These are phyloP conservation scores for Nannizzia gypsea DNA, from an alignment of 2,329 filamentous ascomycete genomes.

Conservation along the genomic window DNA sequence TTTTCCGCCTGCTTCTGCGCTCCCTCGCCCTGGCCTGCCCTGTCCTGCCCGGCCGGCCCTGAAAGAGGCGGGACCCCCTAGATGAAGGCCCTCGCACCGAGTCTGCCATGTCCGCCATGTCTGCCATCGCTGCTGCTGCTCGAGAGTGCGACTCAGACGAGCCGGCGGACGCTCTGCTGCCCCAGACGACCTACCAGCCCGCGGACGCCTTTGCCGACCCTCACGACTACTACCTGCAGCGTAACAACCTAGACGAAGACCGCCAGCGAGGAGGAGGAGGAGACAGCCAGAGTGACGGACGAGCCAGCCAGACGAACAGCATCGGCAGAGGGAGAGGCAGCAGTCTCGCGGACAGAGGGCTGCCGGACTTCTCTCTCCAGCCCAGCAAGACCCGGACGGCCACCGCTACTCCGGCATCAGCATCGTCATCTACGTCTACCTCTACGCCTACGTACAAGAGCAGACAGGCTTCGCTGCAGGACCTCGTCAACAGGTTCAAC, in stretches of 20 bases:
- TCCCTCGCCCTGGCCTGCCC: slow-evolving; percentile 7
- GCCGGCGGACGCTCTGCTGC: neutral
- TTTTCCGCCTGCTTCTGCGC: slow-evolving; percentile 4
- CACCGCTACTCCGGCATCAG: slow-evolving; percentile 16
- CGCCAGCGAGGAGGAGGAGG: neutral
- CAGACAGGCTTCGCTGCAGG: slow-evolving; percentile 61
- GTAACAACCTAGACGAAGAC: slow-evolving; percentile 24
- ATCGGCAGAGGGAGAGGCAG: neutral
- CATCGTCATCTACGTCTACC: slow-evolving; percentile 25
- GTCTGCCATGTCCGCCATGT: neutral
- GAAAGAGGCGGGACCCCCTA: neutral
- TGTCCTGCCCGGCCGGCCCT: neutral
- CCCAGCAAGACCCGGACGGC: slow-evolving; percentile 6
- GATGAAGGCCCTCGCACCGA: neutral
- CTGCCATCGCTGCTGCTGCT: neutral
- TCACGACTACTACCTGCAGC: slow-evolving; percentile 42
- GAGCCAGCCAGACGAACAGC: too few relatives aligned
- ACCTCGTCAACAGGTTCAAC: slow-evolving; percentile 69
- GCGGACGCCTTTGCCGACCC: slow-evolving; percentile 31
- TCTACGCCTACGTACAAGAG: slow-evolving; percentile 14
- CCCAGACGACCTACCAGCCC: slow-evolving; percentile 1
- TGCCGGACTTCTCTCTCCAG: slow-evolving; percentile 6
- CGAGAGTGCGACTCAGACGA: neutral
- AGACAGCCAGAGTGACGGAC: neutral
- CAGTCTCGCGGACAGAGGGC: neutral